Evolutionary conservation across 1,284 basidiomycete species (phyloP), one percentile per base, ranked within the genome.

Genomic region (Apiotrichum sp.): DNA sequence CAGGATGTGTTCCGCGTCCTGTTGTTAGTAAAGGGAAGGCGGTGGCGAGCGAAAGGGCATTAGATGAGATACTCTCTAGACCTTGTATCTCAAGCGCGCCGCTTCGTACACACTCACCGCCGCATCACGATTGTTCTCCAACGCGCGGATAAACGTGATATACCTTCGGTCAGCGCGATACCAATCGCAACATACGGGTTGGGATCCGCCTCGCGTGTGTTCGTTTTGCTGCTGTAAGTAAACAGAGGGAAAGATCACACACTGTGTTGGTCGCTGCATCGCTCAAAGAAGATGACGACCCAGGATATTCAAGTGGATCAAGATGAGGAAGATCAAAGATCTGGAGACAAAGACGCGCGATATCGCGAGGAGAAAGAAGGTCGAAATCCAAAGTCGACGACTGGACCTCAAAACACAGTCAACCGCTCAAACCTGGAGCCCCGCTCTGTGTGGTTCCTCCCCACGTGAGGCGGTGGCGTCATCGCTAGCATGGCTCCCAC

Each of bases 191-290:
- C 62, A 35, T 16, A 74, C 71, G 65, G 66, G 53, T 75, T 75
- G 3, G 74, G 72, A 59, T 75, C 69, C 6, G 65, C 56, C 42
- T 71, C 66, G 33, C 70, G 63, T 52, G 71, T 70, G 54, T 77
- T 74, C 51, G 73, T 57, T 38, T 69, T 68, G 40, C 73, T 67
- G 53, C 9, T 29, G 16, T 22, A 0, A 6, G 2, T 4, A 32
- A 3, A 6, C 0, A 16, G 6, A 35, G 13, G 1, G 22, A 0
- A 13, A 16, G n/a, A 7, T 3, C 2, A 36, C 58, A 45, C 33
- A 62, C 61, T 62, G 55, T 14, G 58, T 56, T 7, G 61, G 61
- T 3, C 51, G 53, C 53, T 62, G 57, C 61, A 62, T 62, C n/a
- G 10, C 13, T 38, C 36, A 38, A 38, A 29, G 29, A 29, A 3